phyloP scores from a whole-genome alignment of 768 basidiomycete genomes.

The Lentinus brumalis region DNA sequence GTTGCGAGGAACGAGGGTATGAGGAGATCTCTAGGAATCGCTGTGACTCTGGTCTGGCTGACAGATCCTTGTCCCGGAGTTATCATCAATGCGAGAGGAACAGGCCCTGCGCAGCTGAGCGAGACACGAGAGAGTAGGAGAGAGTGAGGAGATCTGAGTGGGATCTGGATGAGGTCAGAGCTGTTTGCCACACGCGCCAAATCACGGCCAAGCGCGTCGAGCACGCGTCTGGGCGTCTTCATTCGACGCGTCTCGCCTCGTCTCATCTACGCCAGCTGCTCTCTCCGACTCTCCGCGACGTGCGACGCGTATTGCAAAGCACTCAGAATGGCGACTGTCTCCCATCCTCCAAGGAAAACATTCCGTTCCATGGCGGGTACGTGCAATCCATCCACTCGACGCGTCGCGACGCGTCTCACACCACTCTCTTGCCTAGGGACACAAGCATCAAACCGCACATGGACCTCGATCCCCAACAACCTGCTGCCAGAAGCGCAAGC shows the following conservation, averaged over 20 bases:
- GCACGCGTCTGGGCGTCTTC: too few relatives aligned
- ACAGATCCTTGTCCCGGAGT: neutral
- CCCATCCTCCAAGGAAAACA: conserved; percentile 22
- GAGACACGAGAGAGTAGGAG: neutral
- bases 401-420: neutral
- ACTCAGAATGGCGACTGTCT: conserved; percentile 13
- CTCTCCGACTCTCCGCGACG: neutral
- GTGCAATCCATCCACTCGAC: neutral
- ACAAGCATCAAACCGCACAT: conserved; percentile 20
- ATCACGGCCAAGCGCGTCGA: conserved; percentile 25
- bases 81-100: neutral
- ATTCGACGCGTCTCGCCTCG: neutral
- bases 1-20: conserved; percentile 69
- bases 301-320: neutral
- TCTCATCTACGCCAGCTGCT: too few relatives aligned
- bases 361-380: conserved; percentile 21
- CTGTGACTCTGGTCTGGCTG: conserved; percentile 1
- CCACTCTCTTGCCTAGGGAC: conserved; percentile 2
- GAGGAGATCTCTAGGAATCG: conserved; percentile 65
- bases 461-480: conserved; percentile 25
- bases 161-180: conserved; percentile 16
- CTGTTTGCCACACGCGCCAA: conserved; percentile 8
- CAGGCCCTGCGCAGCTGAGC: neutral
- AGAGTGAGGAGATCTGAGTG: conserved; percentile 3
- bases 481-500: conserved; percentile 37